Percentiles rank a stretch among this genome's conserved stretches.
Evolutionary conservation across 1,284 basidiomycete genomes (phyloP).

Genomic region (Sporisorium iseilematis-ciliati): DNA sequence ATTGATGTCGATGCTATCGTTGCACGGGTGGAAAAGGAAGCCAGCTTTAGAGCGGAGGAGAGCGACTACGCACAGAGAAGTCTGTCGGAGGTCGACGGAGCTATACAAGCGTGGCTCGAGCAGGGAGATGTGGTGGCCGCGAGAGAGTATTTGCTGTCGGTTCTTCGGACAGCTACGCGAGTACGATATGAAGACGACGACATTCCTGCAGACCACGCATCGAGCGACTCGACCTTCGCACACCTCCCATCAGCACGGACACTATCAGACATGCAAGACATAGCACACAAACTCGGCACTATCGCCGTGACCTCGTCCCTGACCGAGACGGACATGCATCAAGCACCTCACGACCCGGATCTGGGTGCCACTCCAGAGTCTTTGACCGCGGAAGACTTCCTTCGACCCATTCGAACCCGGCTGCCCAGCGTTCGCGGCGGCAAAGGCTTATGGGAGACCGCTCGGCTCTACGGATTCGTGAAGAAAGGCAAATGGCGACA

Average conservation of each 20-base stretch:
- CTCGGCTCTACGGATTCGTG: conserved; percentile 30
- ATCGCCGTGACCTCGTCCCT: conserved; percentile 16
- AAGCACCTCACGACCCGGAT: neutral
- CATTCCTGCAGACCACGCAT: neutral
- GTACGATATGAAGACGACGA: conserved; percentile 4
- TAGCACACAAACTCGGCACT: conserved; percentile 24
- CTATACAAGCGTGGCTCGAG: conserved; percentile 16
- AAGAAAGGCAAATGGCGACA: conserved; percentile 24
- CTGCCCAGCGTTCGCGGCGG: conserved; percentile 26
- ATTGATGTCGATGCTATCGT: conserved; percentile 19
- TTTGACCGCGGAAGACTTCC: conserved; percentile 29
- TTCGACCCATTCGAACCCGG: conserved; percentile 20
- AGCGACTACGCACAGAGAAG: neutral
- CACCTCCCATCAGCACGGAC: conserved; percentile 31
- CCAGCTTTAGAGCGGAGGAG: neutral
- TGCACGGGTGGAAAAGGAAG: conserved; percentile 14
- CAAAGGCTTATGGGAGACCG: conserved; percentile 44
- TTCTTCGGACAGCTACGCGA: conserved; percentile 12
- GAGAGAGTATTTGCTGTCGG: conserved; percentile 30
- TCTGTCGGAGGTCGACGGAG: conserved; percentile 9
- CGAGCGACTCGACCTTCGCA: conserved; percentile 4
- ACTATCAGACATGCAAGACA: conserved; percentile 27
- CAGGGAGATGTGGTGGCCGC: conserved; percentile 33
- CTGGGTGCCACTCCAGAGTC: conserved; percentile 9
- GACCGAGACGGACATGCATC: conserved; percentile 30